A percentile compares a stretch with the other conserved stretches of the same genome.
Evolutionary conservation across 208 protist genomes (phyloP).

Genomic region (Crithidia bombi): DNA sequence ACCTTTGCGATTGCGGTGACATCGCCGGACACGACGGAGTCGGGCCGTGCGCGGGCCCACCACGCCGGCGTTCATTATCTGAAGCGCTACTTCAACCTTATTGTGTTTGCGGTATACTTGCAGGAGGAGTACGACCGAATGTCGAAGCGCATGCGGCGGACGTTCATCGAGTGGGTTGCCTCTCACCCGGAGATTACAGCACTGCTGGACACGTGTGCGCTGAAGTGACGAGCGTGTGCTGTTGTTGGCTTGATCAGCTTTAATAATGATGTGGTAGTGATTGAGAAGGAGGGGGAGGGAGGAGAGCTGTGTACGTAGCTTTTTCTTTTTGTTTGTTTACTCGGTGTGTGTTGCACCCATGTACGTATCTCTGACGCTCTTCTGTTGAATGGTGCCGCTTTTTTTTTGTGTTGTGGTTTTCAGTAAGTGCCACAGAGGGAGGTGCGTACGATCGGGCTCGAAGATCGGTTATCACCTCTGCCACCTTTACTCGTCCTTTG

Average conservation of each 20-base stretch:
- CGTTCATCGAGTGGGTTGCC: constrained; percentile 65
- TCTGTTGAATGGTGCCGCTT: too few relatives aligned
- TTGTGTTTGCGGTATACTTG: constrained; percentile 87
- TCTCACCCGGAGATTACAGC: constrained; percentile 73
- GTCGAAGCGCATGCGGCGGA: constrained; percentile 58
- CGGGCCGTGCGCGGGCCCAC: constrained; percentile 75
- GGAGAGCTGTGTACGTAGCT: not conserved
- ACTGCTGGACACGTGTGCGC: constrained; percentile 56
- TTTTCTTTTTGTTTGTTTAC: not conserved
- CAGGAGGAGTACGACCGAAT: constrained; percentile 80
- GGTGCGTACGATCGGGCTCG: too few relatives aligned
- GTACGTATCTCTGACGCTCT: not conserved
- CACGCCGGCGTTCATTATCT: constrained; percentile 88
- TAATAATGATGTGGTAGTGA: not conserved
- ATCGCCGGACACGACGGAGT: constrained; percentile 79
- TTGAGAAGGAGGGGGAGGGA: too few relatives aligned
- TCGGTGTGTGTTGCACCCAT: too few relatives aligned
- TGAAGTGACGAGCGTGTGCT: constrained; percentile 39
- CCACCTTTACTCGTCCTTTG: too few relatives aligned
- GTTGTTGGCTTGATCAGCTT: not conserved
- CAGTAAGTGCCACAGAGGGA: too few relatives aligned
- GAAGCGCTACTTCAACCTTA: constrained; percentile 89
- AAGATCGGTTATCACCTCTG: too few relatives aligned
- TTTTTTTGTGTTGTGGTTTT: too few relatives aligned
- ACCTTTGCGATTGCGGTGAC: constrained; percentile 62